These are phyloP conservation scores for Neoboletus magnificus DNA, from an alignment of 768 basidiomycete genomes.

Conservation along the genomic window DNA sequence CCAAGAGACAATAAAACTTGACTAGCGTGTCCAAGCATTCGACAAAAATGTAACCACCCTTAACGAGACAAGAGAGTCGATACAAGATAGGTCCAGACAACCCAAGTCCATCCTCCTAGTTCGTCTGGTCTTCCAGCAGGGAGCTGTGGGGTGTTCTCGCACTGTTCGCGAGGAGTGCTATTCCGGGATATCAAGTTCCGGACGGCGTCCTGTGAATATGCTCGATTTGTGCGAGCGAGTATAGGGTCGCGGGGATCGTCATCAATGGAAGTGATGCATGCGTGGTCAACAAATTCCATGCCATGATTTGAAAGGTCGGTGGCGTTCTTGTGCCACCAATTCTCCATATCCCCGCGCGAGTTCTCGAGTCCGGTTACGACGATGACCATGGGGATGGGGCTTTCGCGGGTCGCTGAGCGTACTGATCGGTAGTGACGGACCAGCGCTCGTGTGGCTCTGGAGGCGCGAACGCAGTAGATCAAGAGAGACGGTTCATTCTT, in stretches of 20 bases:
- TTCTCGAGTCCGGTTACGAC: constrained; percentile 42
- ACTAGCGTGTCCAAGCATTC: background rate
- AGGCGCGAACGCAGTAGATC: constrained; percentile 39
- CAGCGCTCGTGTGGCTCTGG: constrained; percentile 37
- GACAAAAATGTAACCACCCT: background rate
- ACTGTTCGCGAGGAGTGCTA: constrained; percentile 6
- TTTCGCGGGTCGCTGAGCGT: constrained; percentile 27
- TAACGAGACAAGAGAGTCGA: constrained; percentile 5
- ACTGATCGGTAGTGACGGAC: constrained; percentile 39
- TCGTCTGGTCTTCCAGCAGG: background rate
- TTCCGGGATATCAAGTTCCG: constrained; percentile 24
- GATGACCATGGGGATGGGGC: constrained; percentile 34
- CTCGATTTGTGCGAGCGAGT: constrained; percentile 17
- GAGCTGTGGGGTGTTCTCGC: background rate
- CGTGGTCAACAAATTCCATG: constrained; percentile 31
- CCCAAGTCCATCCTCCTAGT: constrained; percentile 10
- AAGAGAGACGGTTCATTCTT: constrained; percentile 37
- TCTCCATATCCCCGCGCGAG: constrained; percentile 31
- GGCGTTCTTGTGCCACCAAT: constrained; percentile 33
- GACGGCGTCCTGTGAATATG: constrained; percentile 22
- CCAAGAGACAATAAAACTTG: background rate
- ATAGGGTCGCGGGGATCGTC: constrained; percentile 18
- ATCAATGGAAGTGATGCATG: constrained; percentile 32
- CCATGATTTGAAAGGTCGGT: constrained; percentile 13
- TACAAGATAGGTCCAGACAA: constrained; percentile 13